A percentile compares a stretch with the other conserved stretches of the same genome.
Evolutionary conservation across 495 filamentous ascomycete species (phyloP).

Genomic region (Penicillium macrosclerotiorum): DNA sequence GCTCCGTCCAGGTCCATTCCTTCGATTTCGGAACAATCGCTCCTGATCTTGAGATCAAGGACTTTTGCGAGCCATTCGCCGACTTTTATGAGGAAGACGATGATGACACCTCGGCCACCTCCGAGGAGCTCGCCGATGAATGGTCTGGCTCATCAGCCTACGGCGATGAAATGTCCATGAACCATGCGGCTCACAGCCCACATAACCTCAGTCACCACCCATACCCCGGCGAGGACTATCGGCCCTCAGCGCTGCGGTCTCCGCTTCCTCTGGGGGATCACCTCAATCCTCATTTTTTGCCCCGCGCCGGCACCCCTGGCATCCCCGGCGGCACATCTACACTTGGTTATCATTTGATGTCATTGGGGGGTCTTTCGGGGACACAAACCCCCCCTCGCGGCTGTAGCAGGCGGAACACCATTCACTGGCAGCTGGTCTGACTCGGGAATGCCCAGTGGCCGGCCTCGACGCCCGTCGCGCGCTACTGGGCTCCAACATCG

Average conservation of each 20-base stretch:
- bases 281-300: slow-evolving; percentile 60
- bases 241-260: slow-evolving; percentile 39
- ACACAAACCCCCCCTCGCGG: slow-evolving; percentile 83
- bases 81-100: slow-evolving; percentile 94
- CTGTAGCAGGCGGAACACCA: slow-evolving; percentile 69
- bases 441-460: slow-evolving; percentile 18
- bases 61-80: slow-evolving; percentile 89
- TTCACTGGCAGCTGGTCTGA: slow-evolving; percentile 54
- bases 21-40: slow-evolving; percentile 87
- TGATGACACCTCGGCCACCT: slow-evolving; percentile 46
- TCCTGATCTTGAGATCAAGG: slow-evolving; percentile 88
- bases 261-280: slow-evolving; percentile 48
- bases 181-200: slow-evolving; percentile 20
- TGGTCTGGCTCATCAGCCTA: slow-evolving; percentile 32
- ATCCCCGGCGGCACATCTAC: slow-evolving; percentile 86
- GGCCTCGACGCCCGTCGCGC: slow-evolving; percentile 12
- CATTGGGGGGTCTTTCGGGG: slow-evolving; percentile 70
- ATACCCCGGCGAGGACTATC: slow-evolving; percentile 27
- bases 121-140: slow-evolving; percentile 34
- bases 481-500: slow-evolving; percentile 14
- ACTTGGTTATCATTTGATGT: slow-evolving; percentile 83
- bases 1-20: slow-evolving; percentile 87
- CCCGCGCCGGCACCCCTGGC: slow-evolving; percentile 66
- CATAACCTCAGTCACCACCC: slow-evolving; percentile 24
- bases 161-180: slow-evolving; percentile 34